phyloP scores from a whole-genome alignment of 1,139 yeast genomes.

The Candida neerlandica region DNA sequence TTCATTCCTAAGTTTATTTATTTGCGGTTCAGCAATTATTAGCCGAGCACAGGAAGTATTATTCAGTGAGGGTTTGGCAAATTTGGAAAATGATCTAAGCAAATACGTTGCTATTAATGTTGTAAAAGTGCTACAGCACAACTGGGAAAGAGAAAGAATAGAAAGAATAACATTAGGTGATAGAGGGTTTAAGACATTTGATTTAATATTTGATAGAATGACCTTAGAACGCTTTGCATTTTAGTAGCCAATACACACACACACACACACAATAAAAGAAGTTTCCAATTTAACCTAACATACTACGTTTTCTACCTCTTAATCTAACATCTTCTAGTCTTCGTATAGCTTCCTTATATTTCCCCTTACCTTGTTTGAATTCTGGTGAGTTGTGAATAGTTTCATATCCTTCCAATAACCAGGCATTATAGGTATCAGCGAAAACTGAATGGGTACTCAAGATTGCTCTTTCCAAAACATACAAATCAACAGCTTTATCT shows the following conservation, averaged over 20 bases:
- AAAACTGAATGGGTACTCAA: constrained; percentile 84
- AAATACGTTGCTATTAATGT: constrained; percentile 11
- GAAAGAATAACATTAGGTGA: constrained; percentile 11
- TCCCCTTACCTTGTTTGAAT: constrained; percentile 36
- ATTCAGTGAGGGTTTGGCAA: constrained; percentile 6
- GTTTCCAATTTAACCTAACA: constrained; percentile 15
- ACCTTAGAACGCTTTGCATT: constrained; percentile 13
- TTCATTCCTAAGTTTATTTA: constrained; percentile 9
- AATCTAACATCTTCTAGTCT: constrained; percentile 82
- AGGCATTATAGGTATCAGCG: constrained; percentile 62
- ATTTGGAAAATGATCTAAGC: constrained; percentile 8
- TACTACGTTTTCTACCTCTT: constrained; percentile 90
- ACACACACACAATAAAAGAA: too few species aligned
- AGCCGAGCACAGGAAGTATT: constrained; percentile 7
- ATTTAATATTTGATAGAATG: constrained; percentile 14
- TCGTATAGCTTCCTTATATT: constrained; percentile 56
- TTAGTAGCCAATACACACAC: not conserved
- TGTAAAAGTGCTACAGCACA: constrained; percentile 6
- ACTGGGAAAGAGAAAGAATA: constrained; percentile 12
- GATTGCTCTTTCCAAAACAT: constrained; percentile 91
- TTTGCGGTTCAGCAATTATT: constrained; percentile 11
- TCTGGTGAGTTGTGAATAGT: constrained; percentile 33
- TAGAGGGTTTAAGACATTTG: constrained; percentile 13
- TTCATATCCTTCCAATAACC: constrained; percentile 77
- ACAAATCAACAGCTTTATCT: constrained; percentile 94